Percentiles rank a stretch among this genome's conserved stretches.
These are phyloP conservation scores for Emericellopsis atlantica DNA, from an alignment of 2,329 filamentous ascomycete genomes.

Conservation along the genomic window DNA sequence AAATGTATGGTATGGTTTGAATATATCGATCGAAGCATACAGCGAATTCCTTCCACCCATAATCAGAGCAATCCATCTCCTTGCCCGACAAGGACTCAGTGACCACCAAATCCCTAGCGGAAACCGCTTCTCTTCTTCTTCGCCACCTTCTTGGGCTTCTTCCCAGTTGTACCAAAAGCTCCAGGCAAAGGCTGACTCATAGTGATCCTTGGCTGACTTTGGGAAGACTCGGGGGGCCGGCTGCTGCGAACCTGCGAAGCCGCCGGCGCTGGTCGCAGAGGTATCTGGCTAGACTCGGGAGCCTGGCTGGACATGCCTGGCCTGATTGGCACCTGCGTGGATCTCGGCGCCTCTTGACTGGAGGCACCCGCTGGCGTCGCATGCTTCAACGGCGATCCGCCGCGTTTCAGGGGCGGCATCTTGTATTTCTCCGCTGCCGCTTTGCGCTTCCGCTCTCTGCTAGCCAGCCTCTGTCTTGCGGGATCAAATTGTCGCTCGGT, in stretches of 20 bases:
- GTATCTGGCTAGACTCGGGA: too few species aligned
- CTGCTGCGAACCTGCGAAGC: too few species aligned
- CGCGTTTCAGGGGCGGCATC: conserved; percentile 14
- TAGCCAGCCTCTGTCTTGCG: conserved; percentile 18
- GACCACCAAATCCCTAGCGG: neutral
- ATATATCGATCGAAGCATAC: too few species aligned
- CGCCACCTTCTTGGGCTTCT: conserved; percentile 22
- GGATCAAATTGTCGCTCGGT: conserved; percentile 20
- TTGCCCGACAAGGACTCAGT: neutral
- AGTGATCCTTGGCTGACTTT: conserved; percentile 6
- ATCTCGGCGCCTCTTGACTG: too few species aligned
- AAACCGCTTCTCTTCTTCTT: conserved; percentile 29
- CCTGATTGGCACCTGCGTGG: too few species aligned
- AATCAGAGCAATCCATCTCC: neutral
- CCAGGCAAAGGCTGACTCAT: conserved; percentile 35
- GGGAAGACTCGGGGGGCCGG: neutral
- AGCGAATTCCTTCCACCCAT: too few species aligned
- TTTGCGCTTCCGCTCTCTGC: conserved; percentile 18
- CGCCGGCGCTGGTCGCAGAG: too few species aligned
- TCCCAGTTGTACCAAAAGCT: conserved; percentile 29
- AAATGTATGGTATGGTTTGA: too few species aligned
- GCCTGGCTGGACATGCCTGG: too few species aligned
- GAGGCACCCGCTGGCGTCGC: too few species aligned
- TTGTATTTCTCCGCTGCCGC: conserved; percentile 20
- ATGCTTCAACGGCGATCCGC: conserved; percentile 6